Evolutionary conservation across 2,329 filamentous ascomycete species (phyloP).

Genomic region (Aspergillus aculeatus): DNA sequence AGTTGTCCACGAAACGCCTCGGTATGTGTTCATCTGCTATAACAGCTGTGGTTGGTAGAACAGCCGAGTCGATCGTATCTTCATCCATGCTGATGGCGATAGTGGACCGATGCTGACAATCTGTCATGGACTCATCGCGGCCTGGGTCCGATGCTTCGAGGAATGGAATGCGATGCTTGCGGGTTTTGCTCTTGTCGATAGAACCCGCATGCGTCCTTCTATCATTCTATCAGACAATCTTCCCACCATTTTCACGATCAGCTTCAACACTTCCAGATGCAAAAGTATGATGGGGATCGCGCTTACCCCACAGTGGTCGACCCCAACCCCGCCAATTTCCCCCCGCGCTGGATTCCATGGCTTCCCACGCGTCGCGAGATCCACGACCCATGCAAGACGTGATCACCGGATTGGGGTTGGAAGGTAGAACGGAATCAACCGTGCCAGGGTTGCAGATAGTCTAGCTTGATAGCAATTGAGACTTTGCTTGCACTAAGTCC

Average conservation of each 20-base stretch:
- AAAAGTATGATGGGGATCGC: neutral
- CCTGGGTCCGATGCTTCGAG: neutral
- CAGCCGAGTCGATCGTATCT: neutral
- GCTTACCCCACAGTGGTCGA: neutral
- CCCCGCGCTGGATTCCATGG: neutral
- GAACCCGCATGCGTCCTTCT: neutral
- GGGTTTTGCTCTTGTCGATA: neutral
- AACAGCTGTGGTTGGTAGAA: neutral
- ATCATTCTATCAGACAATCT: neutral
- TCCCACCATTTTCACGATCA: neutral
- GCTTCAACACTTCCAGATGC: neutral
- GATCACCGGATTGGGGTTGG: slow-evolving; percentile 16
- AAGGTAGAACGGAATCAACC: slow-evolving; percentile 11
- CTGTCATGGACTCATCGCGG: too few species aligned
- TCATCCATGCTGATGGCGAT: too few species aligned
- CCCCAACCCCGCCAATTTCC: neutral
- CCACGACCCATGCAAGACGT: slow-evolving; percentile 22
- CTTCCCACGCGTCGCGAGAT: slow-evolving; percentile 10
- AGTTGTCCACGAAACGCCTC: neutral
- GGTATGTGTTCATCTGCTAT: neutral
- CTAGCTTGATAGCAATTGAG: slow-evolving; percentile 45
- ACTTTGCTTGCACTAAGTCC: slow-evolving; percentile 60
- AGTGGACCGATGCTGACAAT: too few species aligned
- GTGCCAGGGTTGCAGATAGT: slow-evolving; percentile 4
- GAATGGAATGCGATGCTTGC: neutral